Percentiles rank a stretch among this genome's conserved stretches.
Conservation (phyloP, 495 filamentous ascomycete species). For the Xylaria acuta region DNA sequence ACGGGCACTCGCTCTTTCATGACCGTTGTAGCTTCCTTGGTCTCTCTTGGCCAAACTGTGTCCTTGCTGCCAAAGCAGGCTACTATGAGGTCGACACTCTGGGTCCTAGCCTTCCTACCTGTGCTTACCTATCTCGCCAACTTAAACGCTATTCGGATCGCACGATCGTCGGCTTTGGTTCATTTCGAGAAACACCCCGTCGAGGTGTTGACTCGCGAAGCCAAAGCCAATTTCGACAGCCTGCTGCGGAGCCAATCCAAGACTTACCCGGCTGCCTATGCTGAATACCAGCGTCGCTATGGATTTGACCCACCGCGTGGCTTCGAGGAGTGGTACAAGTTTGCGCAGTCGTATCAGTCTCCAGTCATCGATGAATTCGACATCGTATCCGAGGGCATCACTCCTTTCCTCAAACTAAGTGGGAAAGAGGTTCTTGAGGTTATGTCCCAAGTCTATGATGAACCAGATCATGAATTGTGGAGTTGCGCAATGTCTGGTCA, state of each 20-base stretch:
- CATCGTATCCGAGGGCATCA: conserved; percentile 39
- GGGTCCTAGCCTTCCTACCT: conserved; percentile 28
- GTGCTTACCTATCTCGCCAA: conserved; percentile 34
- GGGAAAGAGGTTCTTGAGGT: conserved; percentile 33
- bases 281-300: conserved; percentile 62
- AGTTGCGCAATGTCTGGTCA: conserved; percentile 31
- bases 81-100: conserved; percentile 26
- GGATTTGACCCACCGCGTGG: conserved; percentile 60
- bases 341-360: conserved; percentile 62
- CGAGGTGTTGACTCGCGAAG: conserved; percentile 49
- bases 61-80: conserved; percentile 33
- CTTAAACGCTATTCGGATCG: conserved; percentile 13
- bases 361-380: conserved; percentile 78
- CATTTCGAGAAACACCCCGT: conserved; percentile 50
- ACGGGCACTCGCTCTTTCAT: conserved; percentile 28
- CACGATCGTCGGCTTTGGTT: conserved; percentile 16
- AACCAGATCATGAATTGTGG: conserved; percentile 36
- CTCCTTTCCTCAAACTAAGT: conserved; percentile 37
- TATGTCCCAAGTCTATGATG: conserved; percentile 21
- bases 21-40: conserved; percentile 29
- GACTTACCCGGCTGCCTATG: conserved; percentile 47
- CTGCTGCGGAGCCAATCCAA: conserved; percentile 54
- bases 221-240: conserved; percentile 45
- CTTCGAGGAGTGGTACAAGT: conserved; percentile 71
- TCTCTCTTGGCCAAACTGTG: conserved; percentile 31